phyloP scores from a whole-genome alignment of 345 rosid species.

The Syzygium aqueum region DNA sequence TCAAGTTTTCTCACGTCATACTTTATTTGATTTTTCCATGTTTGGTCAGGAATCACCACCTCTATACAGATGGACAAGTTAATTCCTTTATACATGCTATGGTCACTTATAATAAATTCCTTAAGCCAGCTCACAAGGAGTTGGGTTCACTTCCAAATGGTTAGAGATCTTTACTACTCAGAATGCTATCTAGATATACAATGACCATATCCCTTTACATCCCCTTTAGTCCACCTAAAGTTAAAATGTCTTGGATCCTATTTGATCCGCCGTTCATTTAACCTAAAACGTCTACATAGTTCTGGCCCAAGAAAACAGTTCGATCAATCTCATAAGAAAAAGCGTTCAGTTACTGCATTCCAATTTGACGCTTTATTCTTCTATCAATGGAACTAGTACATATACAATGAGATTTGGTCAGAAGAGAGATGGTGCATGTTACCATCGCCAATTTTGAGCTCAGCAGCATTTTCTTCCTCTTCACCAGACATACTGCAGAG shows the following conservation, averaged over 20 bases:
- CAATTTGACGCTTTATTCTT: neutral
- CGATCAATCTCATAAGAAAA: neutral
- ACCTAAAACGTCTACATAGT: neutral
- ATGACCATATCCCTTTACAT: neutral
- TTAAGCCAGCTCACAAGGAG: neutral
- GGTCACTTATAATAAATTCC: neutral
- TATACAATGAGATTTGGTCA: neutral
- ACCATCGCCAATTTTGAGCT: conserved; percentile 99
- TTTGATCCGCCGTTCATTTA: neutral
- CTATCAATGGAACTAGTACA: neutral
- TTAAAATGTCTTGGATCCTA: neutral
- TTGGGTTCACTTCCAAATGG: neutral
- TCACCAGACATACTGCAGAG: conserved; percentile 66
- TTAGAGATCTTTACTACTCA: neutral
- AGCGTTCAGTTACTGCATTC: neutral
- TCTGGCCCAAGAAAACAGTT: neutral
- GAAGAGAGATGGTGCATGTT: neutral
- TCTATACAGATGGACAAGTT: neutral
- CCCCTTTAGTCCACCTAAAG: neutral
- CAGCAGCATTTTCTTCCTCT: conserved; percentile 98
- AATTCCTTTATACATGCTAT: neutral
- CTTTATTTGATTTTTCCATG: neutral
- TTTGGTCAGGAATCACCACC: neutral
- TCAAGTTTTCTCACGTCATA: neutral
- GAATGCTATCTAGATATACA: neutral